Evolutionary conservation across 1,139 yeast species (phyloP).

Genomic region (Pichia cactophila): DNA sequence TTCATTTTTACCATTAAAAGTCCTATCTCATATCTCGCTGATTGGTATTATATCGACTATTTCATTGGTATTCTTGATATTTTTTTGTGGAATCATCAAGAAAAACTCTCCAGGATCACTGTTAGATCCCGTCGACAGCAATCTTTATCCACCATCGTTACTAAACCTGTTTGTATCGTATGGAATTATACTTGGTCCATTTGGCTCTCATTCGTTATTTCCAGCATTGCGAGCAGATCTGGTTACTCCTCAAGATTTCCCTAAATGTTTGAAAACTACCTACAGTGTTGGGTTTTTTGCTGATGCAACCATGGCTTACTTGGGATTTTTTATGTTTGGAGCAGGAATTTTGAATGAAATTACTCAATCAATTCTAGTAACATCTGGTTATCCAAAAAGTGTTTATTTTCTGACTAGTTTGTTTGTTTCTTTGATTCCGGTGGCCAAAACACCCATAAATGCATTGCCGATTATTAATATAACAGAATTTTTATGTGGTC

Average conservation of each 20-base stretch:
- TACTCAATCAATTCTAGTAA: constrained; percentile 43
- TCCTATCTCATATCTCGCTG: constrained; percentile 41
- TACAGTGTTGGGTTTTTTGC: constrained; percentile 42
- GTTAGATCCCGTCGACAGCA: constrained; percentile 33
- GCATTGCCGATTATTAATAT: constrained; percentile 50
- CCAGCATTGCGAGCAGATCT: constrained; percentile 53
- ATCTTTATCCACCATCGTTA: constrained; percentile 38
- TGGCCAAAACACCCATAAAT: constrained; percentile 53
- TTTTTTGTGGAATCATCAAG: constrained; percentile 39
- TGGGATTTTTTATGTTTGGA: constrained; percentile 56
- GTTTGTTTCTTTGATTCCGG: constrained; percentile 46
- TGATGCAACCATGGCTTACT: constrained; percentile 46
- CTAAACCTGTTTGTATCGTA: constrained; percentile 41
- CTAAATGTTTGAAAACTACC: constrained; percentile 28
- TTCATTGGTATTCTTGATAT: constrained; percentile 33
- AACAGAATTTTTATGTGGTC: constrained; percentile 45
- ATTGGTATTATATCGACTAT: constrained; percentile 43
- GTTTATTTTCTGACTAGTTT: constrained; percentile 43
- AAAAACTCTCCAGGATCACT: constrained; percentile 42
- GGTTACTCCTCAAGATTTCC: constrained; percentile 39
- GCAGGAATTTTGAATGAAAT: constrained; percentile 44
- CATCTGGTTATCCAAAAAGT: constrained; percentile 47
- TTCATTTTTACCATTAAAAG: constrained; percentile 40
- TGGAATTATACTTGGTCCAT: constrained; percentile 55
- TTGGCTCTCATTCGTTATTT: constrained; percentile 57